phyloP scores from a whole-genome alignment of 2,329 filamentous ascomycete genomes.

The Colletotrichum orchidophilum region DNA sequence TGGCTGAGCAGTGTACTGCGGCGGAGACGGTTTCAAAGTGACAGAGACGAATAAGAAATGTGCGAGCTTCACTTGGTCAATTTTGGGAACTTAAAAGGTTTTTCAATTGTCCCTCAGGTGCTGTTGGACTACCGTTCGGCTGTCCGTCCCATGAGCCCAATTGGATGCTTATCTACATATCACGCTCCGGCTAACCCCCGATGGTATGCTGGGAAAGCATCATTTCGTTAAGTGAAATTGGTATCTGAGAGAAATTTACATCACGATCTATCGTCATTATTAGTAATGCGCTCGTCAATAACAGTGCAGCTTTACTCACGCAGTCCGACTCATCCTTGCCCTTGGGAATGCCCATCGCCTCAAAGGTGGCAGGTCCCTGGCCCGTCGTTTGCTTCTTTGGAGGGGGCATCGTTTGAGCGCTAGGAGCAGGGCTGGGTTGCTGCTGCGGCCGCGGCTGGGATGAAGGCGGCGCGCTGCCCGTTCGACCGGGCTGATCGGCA shows the following conservation, averaged over 20 bases:
- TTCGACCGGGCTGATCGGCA: slow-evolving; percentile 38
- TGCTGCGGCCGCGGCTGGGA: slow-evolving; percentile 38
- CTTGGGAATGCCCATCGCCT: slow-evolving; percentile 95
- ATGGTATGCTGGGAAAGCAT: slow-evolving; percentile 17
- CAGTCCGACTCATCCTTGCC: slow-evolving; percentile 89
- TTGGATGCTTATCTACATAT: slow-evolving; percentile 22
- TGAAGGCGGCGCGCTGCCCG: slow-evolving; percentile 49
- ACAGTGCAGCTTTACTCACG: slow-evolving; percentile 64
- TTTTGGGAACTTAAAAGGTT: not conserved
- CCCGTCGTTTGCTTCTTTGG: slow-evolving; percentile 57
- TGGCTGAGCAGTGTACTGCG: slow-evolving; percentile 9
- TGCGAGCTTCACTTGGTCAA: not conserved
- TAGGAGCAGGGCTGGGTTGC: slow-evolving; percentile 42
- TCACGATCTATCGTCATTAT: slow-evolving; percentile 20
- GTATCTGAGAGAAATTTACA: slow-evolving; percentile 31
- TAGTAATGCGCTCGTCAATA: not conserved
- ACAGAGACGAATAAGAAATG: not conserved
- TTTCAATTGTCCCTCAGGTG: slow-evolving; percentile 16
- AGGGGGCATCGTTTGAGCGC: slow-evolving; percentile 44
- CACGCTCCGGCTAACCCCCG: slow-evolving; percentile 8
- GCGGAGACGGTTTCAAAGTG: not conserved
- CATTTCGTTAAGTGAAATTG: slow-evolving; percentile 26
- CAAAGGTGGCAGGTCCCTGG: slow-evolving; percentile 93
- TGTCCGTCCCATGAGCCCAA: not conserved
- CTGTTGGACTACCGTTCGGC: slow-evolving; percentile 11